These are phyloP conservation scores for Lachnellula hyalina DNA, from an alignment of 2,329 filamentous ascomycete species.

Conservation along the genomic window DNA sequence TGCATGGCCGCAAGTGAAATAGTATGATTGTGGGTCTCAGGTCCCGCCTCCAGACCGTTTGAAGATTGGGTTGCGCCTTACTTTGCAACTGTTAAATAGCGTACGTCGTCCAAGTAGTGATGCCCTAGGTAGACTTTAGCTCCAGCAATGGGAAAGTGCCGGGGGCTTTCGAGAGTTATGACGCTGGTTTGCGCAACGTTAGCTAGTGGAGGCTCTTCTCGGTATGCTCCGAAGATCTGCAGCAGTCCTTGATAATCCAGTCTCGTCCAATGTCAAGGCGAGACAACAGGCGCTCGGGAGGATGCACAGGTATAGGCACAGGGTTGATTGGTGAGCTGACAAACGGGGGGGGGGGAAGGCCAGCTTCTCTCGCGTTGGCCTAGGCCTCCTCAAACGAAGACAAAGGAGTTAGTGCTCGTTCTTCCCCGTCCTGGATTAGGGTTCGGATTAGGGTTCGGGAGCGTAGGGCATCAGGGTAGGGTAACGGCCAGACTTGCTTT, in stretches of 20 bases:
- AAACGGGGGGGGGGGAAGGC: not conserved
- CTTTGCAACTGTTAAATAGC: conserved; percentile 10
- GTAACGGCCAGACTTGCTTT: conserved; percentile 3
- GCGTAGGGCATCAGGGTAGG: not conserved
- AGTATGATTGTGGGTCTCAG: conserved; percentile 9
- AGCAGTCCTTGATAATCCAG: conserved; percentile 11
- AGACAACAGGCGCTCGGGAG: conserved; percentile 13
- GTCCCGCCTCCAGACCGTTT: conserved; percentile 14
- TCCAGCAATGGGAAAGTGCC: conserved; percentile 12
- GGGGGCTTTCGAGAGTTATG: conserved; percentile 9
- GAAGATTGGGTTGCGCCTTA: conserved; percentile 11
- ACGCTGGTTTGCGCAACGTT: conserved; percentile 1
- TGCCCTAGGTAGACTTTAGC: conserved; percentile 7
- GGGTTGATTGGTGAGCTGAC: conserved; percentile 6
- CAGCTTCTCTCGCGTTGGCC: conserved; percentile 2
- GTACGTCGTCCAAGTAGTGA: conserved; percentile 8
- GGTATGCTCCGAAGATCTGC: conserved; percentile 18
- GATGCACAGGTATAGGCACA: conserved; percentile 11
- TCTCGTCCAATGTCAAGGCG: conserved; percentile 9
- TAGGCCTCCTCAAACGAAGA: conserved; percentile 1
- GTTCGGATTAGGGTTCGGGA: conserved; percentile 2
- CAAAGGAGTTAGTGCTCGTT: not conserved
- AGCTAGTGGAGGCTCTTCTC: conserved; percentile 20
- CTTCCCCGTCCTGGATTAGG: conserved; percentile 14
- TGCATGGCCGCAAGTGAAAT: conserved; percentile 12